Evolutionary conservation across 306 rosid species (phyloP).

Genomic region (Dryas octopetala): DNA sequence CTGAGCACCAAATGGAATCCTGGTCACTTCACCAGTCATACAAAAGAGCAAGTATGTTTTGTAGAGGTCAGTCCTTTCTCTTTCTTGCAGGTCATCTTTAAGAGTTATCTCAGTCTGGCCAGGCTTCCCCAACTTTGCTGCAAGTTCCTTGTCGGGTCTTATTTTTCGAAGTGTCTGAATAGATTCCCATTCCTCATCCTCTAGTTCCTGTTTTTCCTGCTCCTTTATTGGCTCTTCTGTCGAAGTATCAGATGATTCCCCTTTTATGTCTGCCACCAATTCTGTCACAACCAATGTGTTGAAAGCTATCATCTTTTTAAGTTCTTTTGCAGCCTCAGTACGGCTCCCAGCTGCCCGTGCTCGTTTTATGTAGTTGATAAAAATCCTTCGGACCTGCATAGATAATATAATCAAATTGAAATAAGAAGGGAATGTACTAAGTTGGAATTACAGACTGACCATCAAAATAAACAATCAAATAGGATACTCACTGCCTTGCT

Average conservation of each 20-base stretch:
- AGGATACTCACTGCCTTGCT: conserved; percentile 84
- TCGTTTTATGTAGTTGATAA: conserved; percentile 72
- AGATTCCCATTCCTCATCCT: conserved; percentile 83
- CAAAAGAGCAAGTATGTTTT: conserved; percentile 83
- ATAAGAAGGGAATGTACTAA: neutral
- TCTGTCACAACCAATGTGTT: conserved; percentile 88
- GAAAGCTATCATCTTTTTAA: conserved; percentile 89
- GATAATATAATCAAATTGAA: conserved; percentile 26
- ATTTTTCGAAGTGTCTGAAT: conserved; percentile 70
- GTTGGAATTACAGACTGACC: neutral
- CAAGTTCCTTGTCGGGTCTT: conserved; percentile 62
- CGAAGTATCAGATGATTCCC: conserved; percentile 63
- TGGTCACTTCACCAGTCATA: conserved; percentile 82
- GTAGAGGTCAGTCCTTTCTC: conserved; percentile 87
- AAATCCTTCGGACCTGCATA: conserved; percentile 70
- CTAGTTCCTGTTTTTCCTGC: conserved; percentile 37
- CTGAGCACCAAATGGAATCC: conserved; percentile 76
- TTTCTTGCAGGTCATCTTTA: conserved; percentile 83
- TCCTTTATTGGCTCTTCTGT: conserved; percentile 64
- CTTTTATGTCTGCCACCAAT: conserved; percentile 89
- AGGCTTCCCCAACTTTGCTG: conserved; percentile 71
- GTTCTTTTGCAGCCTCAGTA: conserved; percentile 82
- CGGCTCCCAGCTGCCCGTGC: conserved; percentile 81
- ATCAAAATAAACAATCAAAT: conserved; percentile 22
- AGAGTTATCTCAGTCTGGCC: conserved; percentile 94